Base-by-base conservation (phyloP, 805 yeast genomes). In the Metschnikowia amazonensis region DNA sequence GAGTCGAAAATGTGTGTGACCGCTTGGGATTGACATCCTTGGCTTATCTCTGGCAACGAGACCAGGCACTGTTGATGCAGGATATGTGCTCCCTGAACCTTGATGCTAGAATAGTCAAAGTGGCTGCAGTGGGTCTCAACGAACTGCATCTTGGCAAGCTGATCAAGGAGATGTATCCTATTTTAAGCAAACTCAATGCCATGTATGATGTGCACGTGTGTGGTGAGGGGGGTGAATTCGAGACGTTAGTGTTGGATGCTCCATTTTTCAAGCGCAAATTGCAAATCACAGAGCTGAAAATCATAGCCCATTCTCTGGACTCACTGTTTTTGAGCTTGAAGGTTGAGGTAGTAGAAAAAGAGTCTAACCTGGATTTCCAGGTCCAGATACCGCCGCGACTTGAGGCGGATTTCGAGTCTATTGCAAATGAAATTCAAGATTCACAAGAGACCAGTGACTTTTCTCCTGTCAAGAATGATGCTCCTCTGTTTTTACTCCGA, bases 151-250 rank as follows among this genome's bases (percentile, higher is more conserved):
- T 94, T 49, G 95, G 95, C 1, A 76, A 77, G 60, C 68, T 82
- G 2, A 68, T 94, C 35, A 77, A 72, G 4, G 77, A 86, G 49
- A 69, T 84, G 51, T 77, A 75, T 45, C 85, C 88, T 1, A 75
- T 69, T 0, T 63, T 94, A 60, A 51, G 70, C 10, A 69, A 69
- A 32, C 67, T 90, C 49, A 84, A 89, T 60, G 48, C 60, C 8
- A 66, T 70, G 63, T 90, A 79, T 65, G 95, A 90, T 2, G 86
- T 90, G 11, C 97, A 92, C 62, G 81, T 94, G 0, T 94, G 99
- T 68, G 99, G 99, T 11, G 99, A 94, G 70, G 99, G 99, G 28
- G 99, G 99, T 1, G 99, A 94, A 64, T 94, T 89, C 64, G 99
- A 94, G 63, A 84, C 97, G 0, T 69, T 92, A 54, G 98, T 92